Base-by-base conservation (phyloP, 73 alveolate genomes). In the Vitrella brassicaformis region DNA sequence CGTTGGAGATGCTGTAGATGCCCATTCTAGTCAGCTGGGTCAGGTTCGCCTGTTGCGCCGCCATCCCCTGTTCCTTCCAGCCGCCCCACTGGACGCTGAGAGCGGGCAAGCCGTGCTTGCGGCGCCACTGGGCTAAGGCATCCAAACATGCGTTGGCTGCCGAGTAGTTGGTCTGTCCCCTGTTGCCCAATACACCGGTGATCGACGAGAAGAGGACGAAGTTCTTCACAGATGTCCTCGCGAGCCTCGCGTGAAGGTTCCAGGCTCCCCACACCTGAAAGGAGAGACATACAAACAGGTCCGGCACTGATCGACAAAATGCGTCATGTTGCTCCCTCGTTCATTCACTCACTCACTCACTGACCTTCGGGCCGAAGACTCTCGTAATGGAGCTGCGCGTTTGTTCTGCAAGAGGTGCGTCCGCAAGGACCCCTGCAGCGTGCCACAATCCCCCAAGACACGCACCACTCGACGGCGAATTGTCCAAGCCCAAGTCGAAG, bases 51-150 rank as follows among this genome's bases (percentile, higher is more conserved):
- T 39, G 56, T 10, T 28, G 68, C 25, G 39, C 68, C 7, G 77
- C 77, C 77, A 71, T 71, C 0, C 77, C 77, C 25, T 31, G 68
- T 4, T 71, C 77, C 0, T 28, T 68, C 77, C 77, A 71, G 14
- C 69, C 68, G 28, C 77, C 77, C 68, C 68, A 71, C 18, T 71
- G 39, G 69, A 71, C 8, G 29, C 69, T 26, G 30, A 39, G 28
- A 29, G 22, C 56, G 4, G 56, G 56, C 1, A 26, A 47, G 8
- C 68, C 28, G 28, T 8, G 27, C 25, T 32, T 22, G 27, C 19
- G 77, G 28, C 77, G 31, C 28, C 0, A 0, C 30, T 45, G 47
- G 0, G 68, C 45, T 0, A 71, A 46, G 28, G 68, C 77, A 25
- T 71, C 77, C 47, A 39, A 9, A 0, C 14, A 32, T 27, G 29